Evolutionary conservation across 352 stramenopile species (phyloP).

Genomic region (Blastocystis hominis): DNA sequence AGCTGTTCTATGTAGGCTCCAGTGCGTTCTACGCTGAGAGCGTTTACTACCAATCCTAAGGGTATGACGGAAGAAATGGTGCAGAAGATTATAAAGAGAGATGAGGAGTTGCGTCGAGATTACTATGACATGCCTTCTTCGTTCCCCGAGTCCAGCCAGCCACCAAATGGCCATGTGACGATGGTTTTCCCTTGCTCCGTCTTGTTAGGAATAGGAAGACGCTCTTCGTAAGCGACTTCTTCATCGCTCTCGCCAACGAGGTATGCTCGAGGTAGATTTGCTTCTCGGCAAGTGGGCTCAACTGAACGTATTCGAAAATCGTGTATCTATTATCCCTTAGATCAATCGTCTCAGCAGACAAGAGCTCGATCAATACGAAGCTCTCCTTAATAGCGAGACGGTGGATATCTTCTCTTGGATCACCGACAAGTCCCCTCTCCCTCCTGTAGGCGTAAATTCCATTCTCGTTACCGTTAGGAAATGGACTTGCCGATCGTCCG

Average conservation of each 20-base stretch:
- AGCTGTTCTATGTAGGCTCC: background rate
- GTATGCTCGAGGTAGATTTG: constrained; percentile 52
- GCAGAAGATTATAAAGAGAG: constrained; percentile 45
- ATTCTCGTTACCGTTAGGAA: background rate
- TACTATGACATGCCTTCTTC: constrained; percentile 24
- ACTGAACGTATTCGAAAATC: background rate
- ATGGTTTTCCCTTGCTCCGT: background rate
- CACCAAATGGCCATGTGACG: constrained; percentile 25
- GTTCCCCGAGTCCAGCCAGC: constrained; percentile 4
- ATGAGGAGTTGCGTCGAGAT: constrained; percentile 40
- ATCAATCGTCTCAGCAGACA: constrained; percentile 22
- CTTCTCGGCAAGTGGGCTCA: constrained; percentile 51
- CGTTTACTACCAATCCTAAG: constrained; percentile 12
- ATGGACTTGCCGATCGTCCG: constrained; percentile 41
- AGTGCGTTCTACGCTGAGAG: background rate
- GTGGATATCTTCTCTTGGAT: constrained; percentile 57
- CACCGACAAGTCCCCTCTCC: constrained; percentile 34
- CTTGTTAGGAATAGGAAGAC: background rate
- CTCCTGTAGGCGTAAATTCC: background rate
- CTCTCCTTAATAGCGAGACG: constrained; percentile 49
- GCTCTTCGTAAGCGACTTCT: constrained; percentile 43
- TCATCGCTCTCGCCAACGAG: constrained; percentile 53
- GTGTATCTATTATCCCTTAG: background rate
- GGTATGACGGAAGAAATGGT: constrained; percentile 43
- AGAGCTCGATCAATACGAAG: constrained; percentile 53